phyloP scores from a whole-genome alignment of 768 basidiomycete species.

The Lactarius deliciosus region DNA sequence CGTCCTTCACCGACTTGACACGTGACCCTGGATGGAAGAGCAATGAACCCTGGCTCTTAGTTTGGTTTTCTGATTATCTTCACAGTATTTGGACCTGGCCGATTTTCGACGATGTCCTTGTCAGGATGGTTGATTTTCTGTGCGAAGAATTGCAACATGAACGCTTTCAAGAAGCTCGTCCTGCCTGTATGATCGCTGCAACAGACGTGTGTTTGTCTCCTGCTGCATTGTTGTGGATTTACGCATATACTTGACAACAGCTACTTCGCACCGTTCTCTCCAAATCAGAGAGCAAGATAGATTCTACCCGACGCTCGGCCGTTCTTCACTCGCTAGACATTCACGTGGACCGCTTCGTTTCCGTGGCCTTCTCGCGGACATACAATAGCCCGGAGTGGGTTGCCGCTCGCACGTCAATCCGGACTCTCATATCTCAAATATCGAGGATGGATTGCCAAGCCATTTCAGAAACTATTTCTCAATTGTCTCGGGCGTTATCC shows the following conservation, averaged over 20 bases:
- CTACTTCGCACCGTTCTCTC: slow-evolving; percentile 38
- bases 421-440: slow-evolving; percentile 41
- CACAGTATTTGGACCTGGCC: slow-evolving; percentile 49
- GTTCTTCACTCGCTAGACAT: slow-evolving; percentile 48
- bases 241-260: slow-evolving; percentile 28
- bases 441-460: slow-evolving; percentile 39
- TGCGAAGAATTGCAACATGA: slow-evolving; percentile 83
- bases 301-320: slow-evolving; percentile 33
- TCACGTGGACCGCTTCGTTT: slow-evolving; percentile 48
- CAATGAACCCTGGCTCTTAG: slow-evolving; percentile 50
- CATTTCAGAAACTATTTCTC: slow-evolving; percentile 36
- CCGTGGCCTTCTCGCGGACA: slow-evolving; percentile 46
- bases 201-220: slow-evolving; percentile 51
- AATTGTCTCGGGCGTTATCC: slow-evolving; percentile 41
- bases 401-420: slow-evolving; percentile 42
- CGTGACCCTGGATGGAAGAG: slow-evolving; percentile 37
- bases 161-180: slow-evolving; percentile 58
- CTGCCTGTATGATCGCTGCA: slow-evolving; percentile 58
- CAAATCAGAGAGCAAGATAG: slow-evolving; percentile 36
- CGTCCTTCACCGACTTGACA: slow-evolving; percentile 49
- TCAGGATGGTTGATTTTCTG: slow-evolving; percentile 68
- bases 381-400: slow-evolving; percentile 45
- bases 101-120: slow-evolving; percentile 60
- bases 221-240: neutral
- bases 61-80: slow-evolving; percentile 67